phyloP scores from a whole-genome alignment of 768 basidiomycete genomes.

The Termitomyces sp. region DNA sequence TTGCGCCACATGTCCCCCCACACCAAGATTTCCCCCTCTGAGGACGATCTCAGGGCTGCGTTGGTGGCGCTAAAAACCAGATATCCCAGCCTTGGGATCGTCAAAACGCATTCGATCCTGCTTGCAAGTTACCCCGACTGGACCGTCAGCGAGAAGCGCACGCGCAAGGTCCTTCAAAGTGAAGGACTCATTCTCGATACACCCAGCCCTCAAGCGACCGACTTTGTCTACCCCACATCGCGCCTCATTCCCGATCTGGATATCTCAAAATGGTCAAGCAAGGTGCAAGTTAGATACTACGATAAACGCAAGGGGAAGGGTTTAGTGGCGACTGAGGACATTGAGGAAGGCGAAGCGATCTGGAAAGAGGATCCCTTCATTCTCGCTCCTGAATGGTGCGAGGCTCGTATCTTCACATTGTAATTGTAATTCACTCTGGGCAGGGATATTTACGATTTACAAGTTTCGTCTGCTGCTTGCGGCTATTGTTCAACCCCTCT shows the following conservation, averaged over 20 bases:
- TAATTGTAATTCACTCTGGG: background rate
- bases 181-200: constrained; percentile 46
- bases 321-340: constrained; percentile 65
- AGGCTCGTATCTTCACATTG: background rate
- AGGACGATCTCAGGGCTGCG: constrained; percentile 59
- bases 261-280: constrained; percentile 57
- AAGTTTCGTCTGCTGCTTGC: constrained; percentile 61
- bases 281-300: constrained; percentile 68
- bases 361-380: constrained; percentile 88
- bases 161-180: constrained; percentile 65
- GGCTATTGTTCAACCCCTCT: constrained; percentile 72
- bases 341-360: constrained; percentile 69
- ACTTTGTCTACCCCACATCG: constrained; percentile 55
- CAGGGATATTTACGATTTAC: constrained; percentile 80
- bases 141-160: constrained; percentile 83
- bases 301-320: constrained; percentile 78
- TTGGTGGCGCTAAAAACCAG: constrained; percentile 52
- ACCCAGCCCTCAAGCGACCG: constrained; percentile 12
- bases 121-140: constrained; percentile 61
- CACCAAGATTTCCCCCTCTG: constrained; percentile 45
- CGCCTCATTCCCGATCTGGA: constrained; percentile 63
- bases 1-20: constrained; percentile 13
- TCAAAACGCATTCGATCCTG: constrained; percentile 67
- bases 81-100: constrained; percentile 66
- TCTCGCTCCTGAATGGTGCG: constrained; percentile 78